Base-by-base conservation (phyloP, 2,329 filamentous ascomycete species). In the Mycocentrospora acerina region DNA sequence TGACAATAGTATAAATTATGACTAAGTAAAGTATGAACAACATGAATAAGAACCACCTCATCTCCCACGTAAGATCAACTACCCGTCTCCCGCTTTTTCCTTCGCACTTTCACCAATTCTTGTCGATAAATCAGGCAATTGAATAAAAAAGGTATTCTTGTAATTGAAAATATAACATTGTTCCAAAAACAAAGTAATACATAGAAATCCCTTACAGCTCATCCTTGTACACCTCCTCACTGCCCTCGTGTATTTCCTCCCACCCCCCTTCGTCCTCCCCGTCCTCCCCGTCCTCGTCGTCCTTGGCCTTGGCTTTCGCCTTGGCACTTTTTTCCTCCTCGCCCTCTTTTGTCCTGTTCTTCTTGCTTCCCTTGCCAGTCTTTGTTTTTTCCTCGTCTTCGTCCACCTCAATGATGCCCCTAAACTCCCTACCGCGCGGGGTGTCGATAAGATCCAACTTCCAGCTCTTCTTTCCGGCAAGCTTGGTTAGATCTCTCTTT, bases 401-500 rank as follows among this genome's bases (percentile, higher is more conserved):
- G 10, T 79, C 77, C 2, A 71, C 69, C 18, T 85, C 82, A 12
- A 91, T 77, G 28, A 87, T 80, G 0, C 85, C 87, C 29, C 85
- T 73, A 27, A 91, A 79, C 59, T 89, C 84, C 45, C 80, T 71
- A 15, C 75, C 75, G 4, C 79, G 76, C 2, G 83, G 79, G 9
- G 81, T 75, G 56, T 93, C 85, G 1, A 93, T 80, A 11, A 93
- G 75, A 65, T 93, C 87, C 42, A 95, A 71, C 55, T 83, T 86
- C 89, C 90, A 95, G 12, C 82, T 81, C 49, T 82, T 79, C 7
- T 84, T 81, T 3, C 82, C 79, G 0, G 88, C 87, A 27, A 86
- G 60, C 54, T 81, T 78, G 60, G 86, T 76, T 41, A 95, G 68
- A 58, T 87, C 74, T 46, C 82, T 76, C 55, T 79, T 79, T 60